Conservation (phyloP, 1,139 yeast genomes). For the Magnusiomyces tetraspermus region DNA sequence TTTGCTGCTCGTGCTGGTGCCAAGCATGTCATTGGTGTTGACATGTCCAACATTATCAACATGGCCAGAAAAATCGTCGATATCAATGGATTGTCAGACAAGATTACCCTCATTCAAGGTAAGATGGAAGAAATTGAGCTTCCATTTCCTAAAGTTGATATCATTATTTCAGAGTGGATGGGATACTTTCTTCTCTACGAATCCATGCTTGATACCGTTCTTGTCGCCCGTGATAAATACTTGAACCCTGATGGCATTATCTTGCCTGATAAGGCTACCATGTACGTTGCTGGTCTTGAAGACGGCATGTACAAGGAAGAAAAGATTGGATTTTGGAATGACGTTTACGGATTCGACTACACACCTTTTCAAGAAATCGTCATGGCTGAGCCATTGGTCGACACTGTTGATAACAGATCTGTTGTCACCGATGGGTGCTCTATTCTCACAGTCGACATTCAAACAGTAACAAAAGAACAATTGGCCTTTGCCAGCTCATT, state of each 20-base stretch:
- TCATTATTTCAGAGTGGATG: constrained; percentile 98
- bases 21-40: constrained; percentile 92
- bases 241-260: constrained; percentile 80
- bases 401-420: constrained; percentile 74
- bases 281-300: constrained; percentile 88
- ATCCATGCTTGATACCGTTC: constrained; percentile 95
- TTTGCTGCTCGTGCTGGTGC: constrained; percentile 99
- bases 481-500: constrained; percentile 65
- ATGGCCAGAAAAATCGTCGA: constrained; percentile 84
- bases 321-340: constrained; percentile 91
- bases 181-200: constrained; percentile 94
- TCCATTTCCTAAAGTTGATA: constrained; percentile 75
- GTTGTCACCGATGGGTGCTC: constrained; percentile 63
- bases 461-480: constrained; percentile 77
- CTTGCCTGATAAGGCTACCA: constrained; percentile 89
- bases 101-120: constrained; percentile 83
- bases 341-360: constrained; percentile 94
- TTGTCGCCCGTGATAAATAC: constrained; percentile 88
- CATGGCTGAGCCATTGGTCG: constrained; percentile 90
- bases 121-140: constrained; percentile 87
- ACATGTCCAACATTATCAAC: constrained; percentile 91
- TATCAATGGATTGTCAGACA: constrained; percentile 76
- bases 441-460: constrained; percentile 76
- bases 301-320: constrained; percentile 91
- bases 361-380: constrained; percentile 63